A percentile compares a stretch with the other conserved stretches of the same genome.
phyloP scores from a whole-genome alignment of 2,329 filamentous ascomycete genomes.

The Fusarium sp. region DNA sequence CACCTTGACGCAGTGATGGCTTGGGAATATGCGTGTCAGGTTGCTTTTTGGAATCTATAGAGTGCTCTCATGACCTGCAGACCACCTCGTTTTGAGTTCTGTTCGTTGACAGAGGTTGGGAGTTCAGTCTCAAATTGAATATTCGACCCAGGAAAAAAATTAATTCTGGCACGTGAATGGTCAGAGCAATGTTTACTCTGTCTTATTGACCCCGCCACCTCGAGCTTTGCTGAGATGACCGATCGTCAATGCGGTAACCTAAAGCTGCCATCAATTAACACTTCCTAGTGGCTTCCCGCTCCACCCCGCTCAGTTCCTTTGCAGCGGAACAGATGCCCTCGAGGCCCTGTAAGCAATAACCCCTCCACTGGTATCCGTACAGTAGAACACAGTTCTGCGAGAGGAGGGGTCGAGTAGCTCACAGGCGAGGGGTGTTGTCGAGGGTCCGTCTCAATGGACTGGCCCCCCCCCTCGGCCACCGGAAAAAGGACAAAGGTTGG shows the following conservation, averaged over 20 bases:
- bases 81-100: background rate
- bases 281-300: constrained; percentile 21
- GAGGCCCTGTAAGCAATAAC: constrained; percentile 25
- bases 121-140: constrained; percentile 2
- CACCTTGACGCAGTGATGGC: constrained; percentile 1
- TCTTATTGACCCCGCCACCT: background rate
- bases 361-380: constrained; percentile 12
- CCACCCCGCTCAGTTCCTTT: constrained; percentile 30
- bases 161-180: constrained; percentile 8
- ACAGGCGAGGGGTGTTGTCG: constrained; percentile 17
- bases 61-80: background rate
- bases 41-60: background rate
- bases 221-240: background rate
- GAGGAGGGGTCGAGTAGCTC: constrained; percentile 18
- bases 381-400: background rate
- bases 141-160: constrained; percentile 11
- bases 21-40: background rate
- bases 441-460: constrained; percentile 9
- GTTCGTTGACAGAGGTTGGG: background rate
- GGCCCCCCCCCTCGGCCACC: constrained; percentile 11
- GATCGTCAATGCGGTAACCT: constrained; percentile 22
- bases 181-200: constrained; percentile 2
- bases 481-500: background rate
- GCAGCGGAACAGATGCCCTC: constrained; percentile 8
- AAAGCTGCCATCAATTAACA: constrained; percentile 14